Evolutionary conservation across 768 basidiomycete genomes (phyloP).

Genomic region (Termitomyces sp.): DNA sequence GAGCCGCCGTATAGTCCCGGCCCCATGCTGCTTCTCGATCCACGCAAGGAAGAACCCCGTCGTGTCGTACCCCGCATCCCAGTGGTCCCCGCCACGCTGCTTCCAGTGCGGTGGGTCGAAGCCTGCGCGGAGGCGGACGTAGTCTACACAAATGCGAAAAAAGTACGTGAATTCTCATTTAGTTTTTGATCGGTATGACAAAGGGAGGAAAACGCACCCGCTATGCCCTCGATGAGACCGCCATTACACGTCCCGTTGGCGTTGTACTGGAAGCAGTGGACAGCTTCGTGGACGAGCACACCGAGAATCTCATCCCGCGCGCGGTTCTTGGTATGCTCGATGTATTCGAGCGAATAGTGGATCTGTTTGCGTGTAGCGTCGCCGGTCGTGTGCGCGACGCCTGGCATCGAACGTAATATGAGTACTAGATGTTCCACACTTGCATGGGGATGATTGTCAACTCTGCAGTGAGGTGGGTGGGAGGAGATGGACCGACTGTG

Average conservation of each 20-base stretch:
- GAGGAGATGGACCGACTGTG: conserved; percentile 26
- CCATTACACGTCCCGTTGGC: conserved; percentile 56
- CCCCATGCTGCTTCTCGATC: conserved; percentile 51
- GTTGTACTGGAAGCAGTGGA: conserved; percentile 76
- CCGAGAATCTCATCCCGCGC: conserved; percentile 63
- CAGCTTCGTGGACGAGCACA: conserved; percentile 72
- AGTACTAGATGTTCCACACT: conserved; percentile 55
- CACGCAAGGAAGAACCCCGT: conserved; percentile 77
- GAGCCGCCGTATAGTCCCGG: conserved; percentile 52
- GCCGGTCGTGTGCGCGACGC: conserved; percentile 68
- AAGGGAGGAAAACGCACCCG: conserved; percentile 41
- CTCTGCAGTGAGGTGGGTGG: not conserved
- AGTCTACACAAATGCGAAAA: conserved; percentile 48
- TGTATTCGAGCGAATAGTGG: conserved; percentile 65
- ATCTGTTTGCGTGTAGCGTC: conserved; percentile 61
- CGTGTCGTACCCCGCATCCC: conserved; percentile 75
- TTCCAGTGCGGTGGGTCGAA: conserved; percentile 72
- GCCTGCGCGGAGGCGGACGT: conserved; percentile 58
- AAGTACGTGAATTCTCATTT: too few species aligned
- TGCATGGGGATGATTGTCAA: conserved; percentile 3
- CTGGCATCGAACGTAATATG: conserved; percentile 61
- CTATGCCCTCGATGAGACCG: conserved; percentile 77
- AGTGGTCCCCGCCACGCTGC: conserved; percentile 39
- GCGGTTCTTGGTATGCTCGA: conserved; percentile 37
- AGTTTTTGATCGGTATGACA: not conserved